These are phyloP conservation scores for Davidsoniella neocaledoniae DNA, from an alignment of 2,329 filamentous ascomycete genomes.

Conservation along the genomic window DNA sequence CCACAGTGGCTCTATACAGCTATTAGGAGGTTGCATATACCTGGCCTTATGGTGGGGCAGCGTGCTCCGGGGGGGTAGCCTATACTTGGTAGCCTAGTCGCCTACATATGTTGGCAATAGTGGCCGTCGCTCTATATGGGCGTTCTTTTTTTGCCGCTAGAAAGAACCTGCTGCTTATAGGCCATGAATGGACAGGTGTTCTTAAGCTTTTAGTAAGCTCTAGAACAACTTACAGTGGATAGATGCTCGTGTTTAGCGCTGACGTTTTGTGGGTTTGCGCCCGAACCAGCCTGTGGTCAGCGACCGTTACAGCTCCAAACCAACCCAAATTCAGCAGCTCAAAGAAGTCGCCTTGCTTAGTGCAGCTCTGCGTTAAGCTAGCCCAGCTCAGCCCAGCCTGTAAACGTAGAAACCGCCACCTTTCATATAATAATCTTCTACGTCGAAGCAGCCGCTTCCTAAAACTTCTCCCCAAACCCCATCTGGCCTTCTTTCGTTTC, in stretches of 20 bases:
- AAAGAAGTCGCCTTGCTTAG: neutral
- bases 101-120: too few relatives aligned
- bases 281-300: neutral
- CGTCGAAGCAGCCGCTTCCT: neutral
- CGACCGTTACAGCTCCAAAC: neutral
- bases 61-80: neutral
- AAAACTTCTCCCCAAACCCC: neutral
- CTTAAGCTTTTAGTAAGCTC: too few relatives aligned
- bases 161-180: too few relatives aligned
- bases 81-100: too few relatives aligned
- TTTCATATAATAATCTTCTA: constrained; percentile 6
- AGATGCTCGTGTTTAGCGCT: too few relatives aligned
- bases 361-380: neutral
- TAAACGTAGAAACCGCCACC: constrained; percentile 8
- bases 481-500: neutral
- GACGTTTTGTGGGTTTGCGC: too few relatives aligned
- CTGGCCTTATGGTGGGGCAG: neutral
- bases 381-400: neutral
- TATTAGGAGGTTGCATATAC: neutral
- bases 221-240: too few relatives aligned
- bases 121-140: too few relatives aligned
- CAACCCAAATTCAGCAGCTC: neutral
- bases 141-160: too few relatives aligned
- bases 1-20: too few relatives aligned
- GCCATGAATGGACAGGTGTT: too few relatives aligned